Base-by-base conservation (phyloP, 2,329 filamentous ascomycete species). In the Xylariomycetidae sp. region DNA sequence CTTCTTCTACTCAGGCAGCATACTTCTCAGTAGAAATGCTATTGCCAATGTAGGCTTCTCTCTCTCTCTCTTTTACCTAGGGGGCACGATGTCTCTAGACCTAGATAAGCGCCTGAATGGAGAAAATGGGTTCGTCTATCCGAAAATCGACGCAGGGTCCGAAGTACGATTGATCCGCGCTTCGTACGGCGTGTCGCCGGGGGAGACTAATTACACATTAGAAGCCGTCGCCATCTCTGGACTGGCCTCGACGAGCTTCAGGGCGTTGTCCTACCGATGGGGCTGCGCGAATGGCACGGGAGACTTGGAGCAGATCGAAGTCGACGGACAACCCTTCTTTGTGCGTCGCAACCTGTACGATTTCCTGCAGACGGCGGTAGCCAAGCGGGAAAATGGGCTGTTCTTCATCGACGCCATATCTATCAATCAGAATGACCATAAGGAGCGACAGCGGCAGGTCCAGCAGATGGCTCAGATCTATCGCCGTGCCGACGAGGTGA, bases 391-490 rank as follows among this genome's bases (percentile, higher is more conserved):
- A 13, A 19, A 23, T 16, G 37, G 41, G 10, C 17, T 42, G 10
- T 36, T 38, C 27, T 46, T 46, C 22, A 22, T 46, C n/a, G 44
- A 46, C 15, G 38, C 42, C 4, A 34, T 43, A 18, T 45, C 40
- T 26, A 41, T 45, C 27, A 37, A 43, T 30, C 37, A 43, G 30
- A 31, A 40, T 27, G 30, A 41, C 25, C 12, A 7, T 15, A 25
- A 30, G 11, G 40, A 41, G 34, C 25, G 38, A 10, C 23, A 25
- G 12, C 33, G 6, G 16, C 42, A 45, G n/a, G 40, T 41, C 13
- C 19, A 18, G 7, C 19, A 39, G 19, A 43, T 43, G 38, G 31
- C 35, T n/a, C 31, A 30, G 25, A 27, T 43, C 23, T 45, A 38
- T 22, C 36, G 36, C 31, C 27, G 33, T 17, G 40, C 42, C 9